Base-by-base conservation (phyloP, 441 rosid species). In the Gossypium davidsonii region DNA sequence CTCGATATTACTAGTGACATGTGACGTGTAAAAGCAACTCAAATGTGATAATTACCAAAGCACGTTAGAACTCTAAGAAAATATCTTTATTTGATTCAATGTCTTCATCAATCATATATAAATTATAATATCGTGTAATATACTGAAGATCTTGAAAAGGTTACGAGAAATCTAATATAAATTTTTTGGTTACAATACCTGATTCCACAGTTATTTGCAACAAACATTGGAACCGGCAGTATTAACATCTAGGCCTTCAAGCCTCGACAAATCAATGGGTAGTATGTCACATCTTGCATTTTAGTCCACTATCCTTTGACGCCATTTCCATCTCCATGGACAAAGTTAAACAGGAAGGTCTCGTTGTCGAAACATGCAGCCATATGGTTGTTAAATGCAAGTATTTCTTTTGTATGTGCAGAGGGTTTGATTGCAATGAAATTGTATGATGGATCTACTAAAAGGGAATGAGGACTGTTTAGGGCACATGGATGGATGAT, bases 181-280 rank as follows among this genome's bases (percentile, higher is more conserved):
- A 3, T 26, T 26, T 28, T 4, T 28, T 28, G 34, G 34, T 28
- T 3, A 31, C 7, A 5, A 31, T 31, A 5, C 37, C 37, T 31
- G 37, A 31, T 31, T 31, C 37, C 37, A 4, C 1, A 31, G 7
- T 31, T 5, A 5, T 31, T 31, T 31, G 37, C 37, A 31, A 31
- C 37, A 31, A 31, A 31, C 31, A 31, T 31, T 31, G 7, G 37
- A 31, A 31, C 7, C 7, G 7, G 7, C 7, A 31, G 37, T 31
- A 31, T 5, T 5, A 31, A 31, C 37, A 31, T 28, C 1, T 4
- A 28, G 34, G 9, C 89, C 89, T 0, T 74, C 77, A 25, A 86
- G 78, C 65, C 78, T 70, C 0, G 88, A 84, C 57, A 88, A 57
- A 74, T 86, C 92, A 37, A 86, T 84, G 12, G 88, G 83, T 10